These are phyloP conservation scores for Leptographium radiaticola DNA, from an alignment of 2,329 filamentous ascomycete genomes.

Conservation along the genomic window DNA sequence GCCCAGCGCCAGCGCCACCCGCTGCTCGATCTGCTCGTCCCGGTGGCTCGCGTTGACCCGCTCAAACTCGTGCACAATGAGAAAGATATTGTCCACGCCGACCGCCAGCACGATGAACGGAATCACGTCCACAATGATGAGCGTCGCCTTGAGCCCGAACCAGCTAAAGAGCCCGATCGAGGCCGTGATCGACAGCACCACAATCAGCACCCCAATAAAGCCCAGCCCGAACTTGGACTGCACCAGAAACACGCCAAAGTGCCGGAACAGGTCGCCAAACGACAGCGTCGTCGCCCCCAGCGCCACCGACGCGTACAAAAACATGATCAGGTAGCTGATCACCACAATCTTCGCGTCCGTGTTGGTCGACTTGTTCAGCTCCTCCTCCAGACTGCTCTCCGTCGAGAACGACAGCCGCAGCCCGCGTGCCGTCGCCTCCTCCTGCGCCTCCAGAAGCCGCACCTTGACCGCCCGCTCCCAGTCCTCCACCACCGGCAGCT, in stretches of 20 bases:
- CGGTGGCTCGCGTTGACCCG: slow-evolving; percentile 85
- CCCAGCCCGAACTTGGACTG: slow-evolving; percentile 95
- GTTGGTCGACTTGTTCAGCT: slow-evolving; percentile 95
- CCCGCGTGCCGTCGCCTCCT: slow-evolving; percentile 64
- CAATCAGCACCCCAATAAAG: slow-evolving; percentile 88
- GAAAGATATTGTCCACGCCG: slow-evolving; percentile 96
- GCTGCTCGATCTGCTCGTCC: slow-evolving; percentile 73
- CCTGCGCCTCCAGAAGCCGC: slow-evolving; percentile 62
- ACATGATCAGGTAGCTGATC: slow-evolving; percentile 98
- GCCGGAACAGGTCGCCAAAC: slow-evolving; percentile 61
- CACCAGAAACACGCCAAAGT: slow-evolving; percentile 73
- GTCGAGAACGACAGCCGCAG: slow-evolving; percentile 88
- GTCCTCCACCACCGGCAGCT: slow-evolving; percentile 64
- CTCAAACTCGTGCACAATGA: slow-evolving; percentile 97
- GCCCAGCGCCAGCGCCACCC: slow-evolving; percentile 78
- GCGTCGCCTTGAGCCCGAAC: slow-evolving; percentile 78
- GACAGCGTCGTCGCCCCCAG: slow-evolving; percentile 79
- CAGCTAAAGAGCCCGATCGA: slow-evolving; percentile 93
- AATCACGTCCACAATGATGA: slow-evolving; percentile 98
- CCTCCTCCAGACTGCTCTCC: slow-evolving; percentile 87
- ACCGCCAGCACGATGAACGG: slow-evolving; percentile 94
- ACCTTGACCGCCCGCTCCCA: slow-evolving; percentile 74
- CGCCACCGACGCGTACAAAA: slow-evolving; percentile 87
- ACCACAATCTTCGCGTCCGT: slow-evolving; percentile 95
- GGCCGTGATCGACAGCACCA: slow-evolving; percentile 92